Conservation (phyloP, 2,329 filamentous ascomycete species). For the Aspergillus sp. region DNA sequence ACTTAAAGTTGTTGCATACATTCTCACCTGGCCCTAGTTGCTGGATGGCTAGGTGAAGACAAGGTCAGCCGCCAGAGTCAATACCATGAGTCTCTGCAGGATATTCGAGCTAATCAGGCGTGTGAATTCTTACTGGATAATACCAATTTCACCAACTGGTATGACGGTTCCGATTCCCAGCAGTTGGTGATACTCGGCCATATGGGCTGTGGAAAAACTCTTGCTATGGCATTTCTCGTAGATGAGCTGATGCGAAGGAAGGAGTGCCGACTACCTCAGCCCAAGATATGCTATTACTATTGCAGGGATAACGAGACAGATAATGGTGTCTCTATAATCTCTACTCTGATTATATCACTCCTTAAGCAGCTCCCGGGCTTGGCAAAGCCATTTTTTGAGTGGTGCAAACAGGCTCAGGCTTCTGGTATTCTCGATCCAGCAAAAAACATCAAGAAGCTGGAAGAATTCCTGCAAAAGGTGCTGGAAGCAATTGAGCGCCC, state of each 20-base stretch:
- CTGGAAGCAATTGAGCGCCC: slow-evolving; percentile 10
- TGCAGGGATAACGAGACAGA: slow-evolving; percentile 18
- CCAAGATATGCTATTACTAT: slow-evolving; percentile 24
- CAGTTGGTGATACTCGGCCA: slow-evolving; percentile 11
- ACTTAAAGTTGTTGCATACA: neutral
- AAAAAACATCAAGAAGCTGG: slow-evolving; percentile 6
- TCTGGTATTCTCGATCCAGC: slow-evolving; percentile 9
- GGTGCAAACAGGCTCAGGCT: slow-evolving; percentile 9
- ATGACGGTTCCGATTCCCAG: slow-evolving; percentile 5
- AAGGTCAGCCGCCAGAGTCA: slow-evolving; percentile 9
- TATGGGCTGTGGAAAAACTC: slow-evolving; percentile 15
- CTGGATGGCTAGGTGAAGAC: slow-evolving; percentile 9
- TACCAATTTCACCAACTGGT: slow-evolving; percentile 11
- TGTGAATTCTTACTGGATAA: slow-evolving; percentile 10
- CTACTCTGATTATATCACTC: slow-evolving; percentile 11
- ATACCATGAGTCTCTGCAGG: slow-evolving; percentile 6
- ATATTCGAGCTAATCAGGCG: slow-evolving; percentile 10
- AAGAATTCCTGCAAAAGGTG: slow-evolving; percentile 9
- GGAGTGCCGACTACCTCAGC: slow-evolving; percentile 8
- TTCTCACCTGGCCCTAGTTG: slow-evolving; percentile 8
- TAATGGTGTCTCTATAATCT: slow-evolving; percentile 11
- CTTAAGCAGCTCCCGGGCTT: slow-evolving; percentile 12
- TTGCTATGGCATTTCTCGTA: slow-evolving; percentile 12
- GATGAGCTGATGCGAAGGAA: slow-evolving; percentile 10
- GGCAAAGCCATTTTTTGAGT: slow-evolving; percentile 11